Conservation (phyloP, 441 rosid species). For the Dalechampia spathulata region DNA sequence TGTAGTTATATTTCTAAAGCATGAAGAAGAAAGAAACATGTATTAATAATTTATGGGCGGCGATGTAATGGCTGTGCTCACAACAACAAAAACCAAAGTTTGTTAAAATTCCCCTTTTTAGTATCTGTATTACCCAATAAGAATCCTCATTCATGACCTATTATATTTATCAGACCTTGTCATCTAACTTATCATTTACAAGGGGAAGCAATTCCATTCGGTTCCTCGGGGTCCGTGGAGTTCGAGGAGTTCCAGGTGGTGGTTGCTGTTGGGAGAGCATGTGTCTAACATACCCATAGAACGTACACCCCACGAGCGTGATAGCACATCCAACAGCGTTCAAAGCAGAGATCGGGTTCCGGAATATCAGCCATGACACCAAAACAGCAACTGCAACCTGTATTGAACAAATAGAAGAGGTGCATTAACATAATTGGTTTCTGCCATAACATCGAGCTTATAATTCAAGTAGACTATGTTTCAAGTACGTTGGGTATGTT, state of each 20-base stretch:
- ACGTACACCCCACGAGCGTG: slow-evolving; percentile 82
- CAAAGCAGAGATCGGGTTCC: slow-evolving; percentile 77
- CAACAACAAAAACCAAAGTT: slow-evolving; percentile 6
- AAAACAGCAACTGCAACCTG: slow-evolving; percentile 97
- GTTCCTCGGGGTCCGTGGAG: slow-evolving; percentile 77
- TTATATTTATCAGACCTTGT: slow-evolving; percentile 40
- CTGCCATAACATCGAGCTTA: too few relatives aligned
- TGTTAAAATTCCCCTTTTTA: not conserved
- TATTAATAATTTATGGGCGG: slow-evolving; percentile 7
- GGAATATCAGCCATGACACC: slow-evolving; percentile 90
- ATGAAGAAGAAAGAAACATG: not conserved
- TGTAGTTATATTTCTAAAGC: slow-evolving; percentile 5
- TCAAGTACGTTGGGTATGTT: too few relatives aligned
- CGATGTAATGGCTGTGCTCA: slow-evolving; percentile 16
- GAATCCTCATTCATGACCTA: slow-evolving; percentile 3
- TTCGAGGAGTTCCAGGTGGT: slow-evolving; percentile 57
- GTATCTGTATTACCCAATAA: slow-evolving; percentile 6
- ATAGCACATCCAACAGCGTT: slow-evolving; percentile 92
- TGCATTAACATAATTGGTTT: not conserved
- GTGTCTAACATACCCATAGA: slow-evolving; percentile 90
- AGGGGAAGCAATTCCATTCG: slow-evolving; percentile 79
- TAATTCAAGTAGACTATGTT: too few relatives aligned
- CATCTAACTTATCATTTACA: slow-evolving; percentile 89
- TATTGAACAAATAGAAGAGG: not conserved
- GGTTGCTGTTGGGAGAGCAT: slow-evolving; percentile 67